Evolutionary conservation across 352 stramenopile species (phyloP), one percentile per base, ranked within the genome.

Genomic region (Phytophthora constricta): DNA sequence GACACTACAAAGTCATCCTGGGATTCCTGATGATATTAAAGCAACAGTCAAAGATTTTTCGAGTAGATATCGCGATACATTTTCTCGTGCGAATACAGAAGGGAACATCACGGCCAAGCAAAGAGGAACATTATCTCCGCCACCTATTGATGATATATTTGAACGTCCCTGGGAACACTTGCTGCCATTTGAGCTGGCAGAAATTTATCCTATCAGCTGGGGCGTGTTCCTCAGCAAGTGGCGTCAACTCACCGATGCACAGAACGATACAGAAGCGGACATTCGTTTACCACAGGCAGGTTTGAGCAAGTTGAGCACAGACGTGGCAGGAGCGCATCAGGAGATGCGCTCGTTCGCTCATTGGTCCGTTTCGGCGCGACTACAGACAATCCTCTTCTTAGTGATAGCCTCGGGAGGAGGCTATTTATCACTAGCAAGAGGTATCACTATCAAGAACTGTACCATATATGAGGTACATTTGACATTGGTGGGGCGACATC

Each of bases 151-250:
- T 23, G 37, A 65, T 22, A 34, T 27, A 1, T 49, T 70, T 20
- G 48, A 67, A 7, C 62, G 59, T 23, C 66, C 61, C 16, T 79
- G 68, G 74, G 52, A 66, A 10, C 57, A 63, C 41, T 62, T 81
- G n/a, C 69, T 86, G 5, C 27, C 49, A 1, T 57, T 82, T 8
- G 58, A 72, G 10, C 43, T 86, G 2, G 63, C 82, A 4, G 66
- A 83, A 22, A 58, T 86, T 19, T 54, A 67, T 16, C 72, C 76
- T 0, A 53, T 91, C 23, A 88, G 75, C 39, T 91, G 82, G 82
- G 56, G 71, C 3, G 48, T 82, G 0, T 87, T 89, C 46, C 71
- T 91, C 25, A 68, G 79, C 3, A 82, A 80, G 41, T 91, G 82
- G 82, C 74, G 78, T 5, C 68, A 72, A 23, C 55, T 68, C 17